Evolutionary conservation across 2,329 filamentous ascomycete genomes (phyloP), one percentile per base, ranked within the genome.

Genomic region (Trichoderma aggressivum): DNA sequence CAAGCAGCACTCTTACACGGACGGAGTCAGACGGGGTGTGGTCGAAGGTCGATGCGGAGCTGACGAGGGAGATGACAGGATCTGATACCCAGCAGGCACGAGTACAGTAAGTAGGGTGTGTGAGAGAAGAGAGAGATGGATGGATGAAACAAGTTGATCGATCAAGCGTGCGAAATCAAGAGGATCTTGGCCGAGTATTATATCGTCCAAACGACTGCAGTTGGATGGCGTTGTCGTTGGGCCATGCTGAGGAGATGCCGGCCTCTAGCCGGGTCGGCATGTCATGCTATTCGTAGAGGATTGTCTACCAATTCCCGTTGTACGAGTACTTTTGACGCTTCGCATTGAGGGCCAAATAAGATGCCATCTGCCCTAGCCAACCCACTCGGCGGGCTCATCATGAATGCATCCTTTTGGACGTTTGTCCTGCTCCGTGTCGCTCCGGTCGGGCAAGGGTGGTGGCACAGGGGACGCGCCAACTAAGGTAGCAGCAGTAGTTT

Each of bases 181-280:
- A 69, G 56, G 66, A 53, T 53, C 34, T 28, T 60, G 16, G 28
- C 3, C 56, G 66, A 39, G 39, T 69, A 69, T 69, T 61, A 61
- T 69, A 61, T 36, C 30, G n/a, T n/a, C 8, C 47, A 28, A 69
- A 32, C 26, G 12, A 32, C 64, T 26, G 24, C 55, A 69, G 39
- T 61, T 21, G 55, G 66, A 61, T 69, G 66, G 66, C 55, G 56
- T 53, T 69, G 47, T 39, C 36, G 66, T 69, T 69, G 66, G 66
- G 39, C 30, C 56, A 36, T 68, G 14, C n/a, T 69, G 66, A 36
- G 43, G 28, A 60, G n/a, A 69, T 61, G 24, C 66, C 56, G 56
- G 66, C 5, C 56, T 53, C 39, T 61, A 36, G 12, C 66, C 39
- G 65, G 60, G 63, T 32, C 55, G 55, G 36, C 16, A 26, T 43